Base-by-base conservation (phyloP, 805 yeast genomes). In the Candida vaughaniae region DNA sequence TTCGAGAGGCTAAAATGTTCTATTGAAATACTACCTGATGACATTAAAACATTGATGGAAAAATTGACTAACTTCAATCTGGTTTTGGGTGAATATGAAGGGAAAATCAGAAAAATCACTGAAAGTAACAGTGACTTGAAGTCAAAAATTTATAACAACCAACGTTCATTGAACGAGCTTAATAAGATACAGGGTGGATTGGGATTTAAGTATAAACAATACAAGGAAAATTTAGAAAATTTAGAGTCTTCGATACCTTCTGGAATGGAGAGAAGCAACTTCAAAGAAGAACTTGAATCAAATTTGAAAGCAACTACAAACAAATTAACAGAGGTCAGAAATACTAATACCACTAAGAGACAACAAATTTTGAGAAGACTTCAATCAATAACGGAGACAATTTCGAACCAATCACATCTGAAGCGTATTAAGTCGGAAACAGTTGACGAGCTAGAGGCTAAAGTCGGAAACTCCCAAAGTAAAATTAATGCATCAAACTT, bases 101-200 rank as follows among this genome's bases (percentile, higher is more conserved):
- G 43, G 66, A 1, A 37, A 12, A 38, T 53, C 80, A 23, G 52
- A 64, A 25, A 77, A 72, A 11, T 35, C 51, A 6, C 57, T 56
- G 25, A 63, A 49, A 33, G 57, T 49, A 17, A 47, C 60, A 35
- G 38, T 51, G 28, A 41, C 41, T 35, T 42, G 36, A 34, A 36
- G 3, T 3, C 22, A 6, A 31, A 25, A 14, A n/a, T 42, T 3
- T 12, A 7, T 1, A 18, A 29, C 3, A 34, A 35, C 12, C 30
- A 39, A 15, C 11, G 4, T 9, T 10, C 34, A 16, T 33, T 39
- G 30, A 59, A 59, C 41, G 46, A 50, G 1, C 53, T 68, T 6
- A 70, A 75, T 1, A 60, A 77, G 22, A 49, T 62, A 33, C 78
- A 77, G 43, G 95, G 91, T 4, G 71, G 76, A 33, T 57, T 81